Base-by-base conservation (phyloP, 805 yeast species). In the Teunomyces lycoperdinae region DNA sequence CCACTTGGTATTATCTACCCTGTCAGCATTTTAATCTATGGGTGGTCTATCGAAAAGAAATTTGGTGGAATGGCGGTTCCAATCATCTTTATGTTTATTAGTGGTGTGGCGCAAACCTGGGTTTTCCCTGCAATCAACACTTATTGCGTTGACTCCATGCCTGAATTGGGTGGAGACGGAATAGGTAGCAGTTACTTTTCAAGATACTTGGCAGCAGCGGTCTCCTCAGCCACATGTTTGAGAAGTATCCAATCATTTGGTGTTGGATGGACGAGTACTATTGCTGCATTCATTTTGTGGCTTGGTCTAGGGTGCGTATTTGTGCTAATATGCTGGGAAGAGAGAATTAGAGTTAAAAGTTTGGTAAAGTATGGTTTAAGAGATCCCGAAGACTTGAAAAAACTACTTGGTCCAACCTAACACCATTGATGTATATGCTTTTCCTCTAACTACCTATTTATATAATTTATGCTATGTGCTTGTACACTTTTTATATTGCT, bases 21-120 rank as follows among this genome's bases (percentile, higher is more conserved):
- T 0, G 67, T 55, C 0, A 51, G 75, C 8, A 68, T 73, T 41
- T 54, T 81, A 8, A 66, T 79, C 1, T 81, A 79, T 57, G 86
- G 84, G 0, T 80, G 84, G 84, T 51, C 73, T 9, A 50, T 79
- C 11, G 73, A 78, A 45, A 65, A 71, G 47, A 64, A 70, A 44
- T 70, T 69, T 45, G 85, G 84, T 14, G 84, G 85, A 1, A 73
- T 75, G 69, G 78, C 81, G 0, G 62, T 81, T 2, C 84, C 85
- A 0, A 69, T 80, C 6, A 65, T 80, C 1, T 63, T 71, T 48
- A 62, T 80, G 72, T 79, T 79, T 50, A 24, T 72, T 16, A 66
- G 69, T 42, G 85, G 81, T 0, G 47, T 78, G 41, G 77, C 77
- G 0, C 85, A 81, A 56, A 77, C 83, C 0, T 62, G 74, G 24